Percentiles rank a stretch among this genome's conserved stretches.
Conservation (phyloP, 2,329 filamentous ascomycete species). For the Purpureocillium lavendulum region DNA sequence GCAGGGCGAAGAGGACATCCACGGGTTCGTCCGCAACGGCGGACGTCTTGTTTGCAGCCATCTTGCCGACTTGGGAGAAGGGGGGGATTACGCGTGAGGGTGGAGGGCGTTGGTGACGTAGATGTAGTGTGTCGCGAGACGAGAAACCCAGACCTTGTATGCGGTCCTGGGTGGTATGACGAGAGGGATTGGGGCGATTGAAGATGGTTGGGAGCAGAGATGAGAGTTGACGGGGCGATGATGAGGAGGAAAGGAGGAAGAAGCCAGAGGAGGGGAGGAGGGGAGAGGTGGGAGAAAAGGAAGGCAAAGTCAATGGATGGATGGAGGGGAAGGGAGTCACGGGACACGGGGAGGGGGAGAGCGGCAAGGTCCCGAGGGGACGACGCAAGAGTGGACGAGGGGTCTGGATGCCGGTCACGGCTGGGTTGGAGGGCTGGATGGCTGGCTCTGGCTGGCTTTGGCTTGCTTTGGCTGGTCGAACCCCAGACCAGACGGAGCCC, state of each 20-base stretch:
- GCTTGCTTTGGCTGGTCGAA: too few relatives aligned
- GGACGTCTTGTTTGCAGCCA: conserved; percentile 49
- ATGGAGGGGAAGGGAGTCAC: conserved; percentile 1
- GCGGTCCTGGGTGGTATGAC: neutral
- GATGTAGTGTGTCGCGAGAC: too few relatives aligned
- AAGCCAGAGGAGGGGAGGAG: conserved; percentile 5
- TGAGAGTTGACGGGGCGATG: conserved; percentile 11
- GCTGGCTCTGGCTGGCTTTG: too few relatives aligned
- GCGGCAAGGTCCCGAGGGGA: neutral
- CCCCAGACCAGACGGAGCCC: too few relatives aligned
- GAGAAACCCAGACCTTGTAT: neutral
- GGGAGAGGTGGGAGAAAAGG: neutral
- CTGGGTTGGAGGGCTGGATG: too few relatives aligned
- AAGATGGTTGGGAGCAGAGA: conserved; percentile 5
- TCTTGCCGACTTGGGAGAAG: conserved; percentile 26
- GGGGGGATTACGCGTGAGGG: conserved; percentile 10
- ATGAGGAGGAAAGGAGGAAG: conserved; percentile 8
- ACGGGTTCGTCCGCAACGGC: conserved; percentile 52
- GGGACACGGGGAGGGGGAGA: neutral
- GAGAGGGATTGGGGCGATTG: neutral
- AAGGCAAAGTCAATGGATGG: too few relatives aligned
- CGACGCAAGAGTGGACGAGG: too few relatives aligned
- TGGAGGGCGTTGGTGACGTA: neutral
- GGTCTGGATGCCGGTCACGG: neutral
- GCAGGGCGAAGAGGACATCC: conserved; percentile 52